A percentile compares a stretch with the other conserved stretches of the same genome.
These are phyloP conservation scores for Plasmodium yoelii DNA, from an alignment of 169 alveolate species.

Conservation along the genomic window DNA sequence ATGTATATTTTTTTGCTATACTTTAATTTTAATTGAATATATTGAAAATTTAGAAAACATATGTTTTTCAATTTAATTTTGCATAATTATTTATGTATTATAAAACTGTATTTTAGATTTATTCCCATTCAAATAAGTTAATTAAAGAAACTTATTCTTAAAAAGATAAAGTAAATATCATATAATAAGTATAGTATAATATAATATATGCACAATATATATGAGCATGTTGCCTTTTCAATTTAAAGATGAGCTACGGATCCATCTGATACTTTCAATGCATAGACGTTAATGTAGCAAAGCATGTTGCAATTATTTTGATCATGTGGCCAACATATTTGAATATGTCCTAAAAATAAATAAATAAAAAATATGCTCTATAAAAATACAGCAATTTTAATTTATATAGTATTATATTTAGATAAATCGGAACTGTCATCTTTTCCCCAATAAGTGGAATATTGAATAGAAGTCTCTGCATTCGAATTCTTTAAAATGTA, in stretches of 20 bases:
- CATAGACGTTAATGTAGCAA: constrained; percentile 58
- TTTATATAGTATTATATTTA: not conserved
- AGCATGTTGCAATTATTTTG: constrained; percentile 44
- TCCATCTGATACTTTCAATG: constrained; percentile 27
- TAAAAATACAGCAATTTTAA: not conserved
- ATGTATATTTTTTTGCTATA: constrained; percentile 1
- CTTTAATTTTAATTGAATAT: not conserved
- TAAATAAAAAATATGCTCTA: not conserved
- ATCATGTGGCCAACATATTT: constrained; percentile 72
- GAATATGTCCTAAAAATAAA: constrained; percentile 49
- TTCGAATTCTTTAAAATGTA: constrained; percentile 59
- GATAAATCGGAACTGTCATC: constrained; percentile 29
- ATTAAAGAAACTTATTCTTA: no score
- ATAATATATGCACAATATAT: no score
- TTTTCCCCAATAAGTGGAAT: constrained; percentile 73
- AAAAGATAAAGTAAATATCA: no score
- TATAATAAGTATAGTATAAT: no score
- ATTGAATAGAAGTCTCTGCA: constrained; percentile 50
- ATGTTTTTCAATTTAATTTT: no score
- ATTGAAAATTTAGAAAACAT: not conserved
- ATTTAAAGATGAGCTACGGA: no score
- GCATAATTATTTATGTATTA: constrained; percentile 6
- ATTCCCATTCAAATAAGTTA: not conserved
- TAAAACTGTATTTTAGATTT: not conserved
- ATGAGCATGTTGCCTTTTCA: no score